Conservation (phyloP, 352 stramenopile genomes). For the Phytophthora colocasiae region DNA sequence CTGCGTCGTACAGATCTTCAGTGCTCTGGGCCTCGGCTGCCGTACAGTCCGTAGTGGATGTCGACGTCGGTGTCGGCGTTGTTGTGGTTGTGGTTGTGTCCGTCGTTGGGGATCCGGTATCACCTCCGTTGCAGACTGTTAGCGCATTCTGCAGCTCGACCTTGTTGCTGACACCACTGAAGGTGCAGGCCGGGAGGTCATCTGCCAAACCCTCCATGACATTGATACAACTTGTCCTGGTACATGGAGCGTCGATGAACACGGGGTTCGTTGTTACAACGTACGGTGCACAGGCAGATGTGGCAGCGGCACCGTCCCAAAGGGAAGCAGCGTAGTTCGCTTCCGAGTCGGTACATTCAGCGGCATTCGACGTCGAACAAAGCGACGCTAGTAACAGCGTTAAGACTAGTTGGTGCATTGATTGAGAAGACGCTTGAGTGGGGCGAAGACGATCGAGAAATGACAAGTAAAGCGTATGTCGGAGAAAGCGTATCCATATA, state of each 20-base stretch:
- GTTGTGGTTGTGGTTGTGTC: conserved; percentile 3
- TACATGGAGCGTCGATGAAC: conserved; percentile 26
- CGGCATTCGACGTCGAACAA: not conserved
- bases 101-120: conserved; percentile 13
- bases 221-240: conserved; percentile 12
- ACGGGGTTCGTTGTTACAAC: conserved; percentile 8
- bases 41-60: conserved; percentile 27
- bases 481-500: conserved; percentile 10
- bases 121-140: conserved; percentile 14
- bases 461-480: not conserved
- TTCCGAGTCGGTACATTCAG: conserved; percentile 24
- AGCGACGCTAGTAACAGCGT: not conserved
- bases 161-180: conserved; percentile 36
- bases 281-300: conserved; percentile 22
- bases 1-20: conserved; percentile 23
- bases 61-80: conserved; percentile 15
- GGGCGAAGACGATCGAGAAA: not conserved
- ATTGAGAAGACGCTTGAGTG: not conserved
- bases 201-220: conserved; percentile 19
- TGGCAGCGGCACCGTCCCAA: conserved; percentile 18
- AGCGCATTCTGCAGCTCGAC: conserved; percentile 23
- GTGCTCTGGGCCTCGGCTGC: conserved; percentile 18
- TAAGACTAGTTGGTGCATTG: not conserved
- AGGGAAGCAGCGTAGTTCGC: conserved; percentile 9
- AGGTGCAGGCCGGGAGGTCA: conserved; percentile 25